Conservation (phyloP, 352 stramenopile species). For the Phytopythium litorale region DNA sequence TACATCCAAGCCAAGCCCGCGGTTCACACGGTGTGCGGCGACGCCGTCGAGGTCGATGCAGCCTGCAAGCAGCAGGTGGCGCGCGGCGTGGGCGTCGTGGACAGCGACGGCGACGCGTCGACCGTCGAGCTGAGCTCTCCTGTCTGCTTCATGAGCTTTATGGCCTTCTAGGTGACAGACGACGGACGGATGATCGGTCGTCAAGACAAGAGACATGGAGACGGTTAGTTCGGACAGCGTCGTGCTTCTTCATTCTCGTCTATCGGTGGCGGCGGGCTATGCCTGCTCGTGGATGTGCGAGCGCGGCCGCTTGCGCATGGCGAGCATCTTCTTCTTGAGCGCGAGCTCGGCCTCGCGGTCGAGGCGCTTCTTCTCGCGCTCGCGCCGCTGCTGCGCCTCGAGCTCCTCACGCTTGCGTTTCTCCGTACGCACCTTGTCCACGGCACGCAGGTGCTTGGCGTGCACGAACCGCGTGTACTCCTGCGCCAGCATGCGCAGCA, state of each 20-base stretch:
- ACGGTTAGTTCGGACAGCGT: background rate
- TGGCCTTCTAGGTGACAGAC: background rate
- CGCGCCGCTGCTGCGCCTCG: slow-evolving; percentile 48
- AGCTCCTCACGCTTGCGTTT: slow-evolving; percentile 70
- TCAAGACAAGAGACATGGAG: background rate
- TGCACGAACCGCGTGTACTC: slow-evolving; percentile 86
- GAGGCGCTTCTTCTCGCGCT: slow-evolving; percentile 63
- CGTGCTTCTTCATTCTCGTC: background rate
- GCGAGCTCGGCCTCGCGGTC: slow-evolving; percentile 61
- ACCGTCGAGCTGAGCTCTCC: background rate
- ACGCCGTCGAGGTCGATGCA: slow-evolving; percentile 73
- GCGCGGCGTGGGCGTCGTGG: slow-evolving; percentile 63
- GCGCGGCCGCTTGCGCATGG: slow-evolving; percentile 74
- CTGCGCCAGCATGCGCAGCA: slow-evolving; percentile 67
- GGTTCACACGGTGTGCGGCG: slow-evolving; percentile 64
- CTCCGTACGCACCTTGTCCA: slow-evolving; percentile 63
- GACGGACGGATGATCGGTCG: background rate
- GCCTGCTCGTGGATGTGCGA: slow-evolving; percentile 27
- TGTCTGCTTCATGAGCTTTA: slow-evolving; percentile 1
- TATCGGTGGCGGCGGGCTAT: background rate
- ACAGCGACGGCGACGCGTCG: slow-evolving; percentile 75
- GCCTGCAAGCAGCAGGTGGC: slow-evolving; percentile 71
- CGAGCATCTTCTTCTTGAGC: slow-evolving; percentile 78
- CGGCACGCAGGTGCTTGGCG: slow-evolving; percentile 74
- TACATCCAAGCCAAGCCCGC: slow-evolving; percentile 85